Base-by-base conservation (phyloP, 208 protist species). In the Angomonas ambiguus region DNA sequence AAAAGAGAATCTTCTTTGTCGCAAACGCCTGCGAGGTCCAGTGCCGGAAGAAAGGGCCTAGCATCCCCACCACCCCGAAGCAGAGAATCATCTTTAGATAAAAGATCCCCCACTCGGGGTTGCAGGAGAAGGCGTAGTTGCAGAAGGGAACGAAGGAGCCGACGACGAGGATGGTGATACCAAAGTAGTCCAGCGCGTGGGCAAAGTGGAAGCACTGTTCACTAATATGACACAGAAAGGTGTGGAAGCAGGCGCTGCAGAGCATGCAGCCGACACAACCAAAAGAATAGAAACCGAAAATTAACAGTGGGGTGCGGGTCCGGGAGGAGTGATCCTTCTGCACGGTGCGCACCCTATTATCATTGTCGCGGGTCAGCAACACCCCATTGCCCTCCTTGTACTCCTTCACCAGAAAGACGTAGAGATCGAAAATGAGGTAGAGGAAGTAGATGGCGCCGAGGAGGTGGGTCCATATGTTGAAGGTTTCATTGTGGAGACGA, bases 141-240 rank as follows among this genome's bases (percentile, higher is more conserved):
- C 83, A 89, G 58, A 93, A 87, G 0, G 91, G 91, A 2, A 94
- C 66, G 56, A 96, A 93, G 24, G 84, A 92, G 28, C 85, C 80
- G 28, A 91, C 84, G 25, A 91, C 77, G 49, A 96, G 82, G 35
- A 84, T 74, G 11, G 82, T 93, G 56, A 96, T 96, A 38, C 83
- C 91, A 69, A 86, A 92, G 66, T 94, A 92, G 67, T 96, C 91
- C 1, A 91, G 38, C 3, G 83, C 66, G 77, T 94, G 88, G 4
- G 80, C 79, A 38, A 75, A 82, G 53, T 72, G 58, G 58, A 79
- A 94, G 18, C 86, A 13, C 4, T 69, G 63, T 56, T 78, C 76
- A 57, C 65, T 87, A 57, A 85, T 65, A 61, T 94, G 88, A 16
- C 78, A 73, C 6, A 88, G 65, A 42, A 94, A 76, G 25, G 81